Percentiles rank a stretch among this genome's conserved stretches.
Conservation (phyloP, 208 protist genomes). For the Phytomonas sp. region DNA sequence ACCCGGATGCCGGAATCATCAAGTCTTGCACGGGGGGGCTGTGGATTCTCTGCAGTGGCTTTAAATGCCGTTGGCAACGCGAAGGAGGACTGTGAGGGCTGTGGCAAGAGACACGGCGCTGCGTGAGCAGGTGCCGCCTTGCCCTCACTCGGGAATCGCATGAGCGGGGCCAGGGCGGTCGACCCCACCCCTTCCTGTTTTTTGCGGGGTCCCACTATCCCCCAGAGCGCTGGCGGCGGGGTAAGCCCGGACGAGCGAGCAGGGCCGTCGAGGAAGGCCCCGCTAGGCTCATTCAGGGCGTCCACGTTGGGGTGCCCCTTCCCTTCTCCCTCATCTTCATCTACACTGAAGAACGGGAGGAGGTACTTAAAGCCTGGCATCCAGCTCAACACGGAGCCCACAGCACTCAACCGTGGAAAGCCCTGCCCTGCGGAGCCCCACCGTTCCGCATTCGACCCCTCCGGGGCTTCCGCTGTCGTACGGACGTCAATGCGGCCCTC, state of each 20-base stretch:
- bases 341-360: slow-evolving; percentile 10
- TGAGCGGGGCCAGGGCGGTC: no score
- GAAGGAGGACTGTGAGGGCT: neutral
- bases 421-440: neutral
- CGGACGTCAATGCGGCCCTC: neutral
- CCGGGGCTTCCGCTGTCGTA: no score
- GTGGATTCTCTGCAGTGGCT: no score
- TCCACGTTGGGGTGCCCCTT: neutral
- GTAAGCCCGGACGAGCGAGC: no score
- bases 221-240: no score
- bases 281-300: neutral
- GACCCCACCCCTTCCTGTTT: no score
- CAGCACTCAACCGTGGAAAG: slow-evolving; percentile 19
- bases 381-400: slow-evolving; percentile 27
- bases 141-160: neutral
- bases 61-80: neutral
- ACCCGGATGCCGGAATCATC: neutral
- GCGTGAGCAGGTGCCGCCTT: neutral
- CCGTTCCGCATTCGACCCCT: neutral
- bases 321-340: neutral
- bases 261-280: no score
- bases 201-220: no score
- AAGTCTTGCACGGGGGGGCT: neutral
- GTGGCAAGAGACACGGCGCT: neutral
- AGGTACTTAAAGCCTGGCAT: slow-evolving; percentile 29